phyloP scores from a whole-genome alignment of 345 rosid species.

The Gossypium stocksii region DNA sequence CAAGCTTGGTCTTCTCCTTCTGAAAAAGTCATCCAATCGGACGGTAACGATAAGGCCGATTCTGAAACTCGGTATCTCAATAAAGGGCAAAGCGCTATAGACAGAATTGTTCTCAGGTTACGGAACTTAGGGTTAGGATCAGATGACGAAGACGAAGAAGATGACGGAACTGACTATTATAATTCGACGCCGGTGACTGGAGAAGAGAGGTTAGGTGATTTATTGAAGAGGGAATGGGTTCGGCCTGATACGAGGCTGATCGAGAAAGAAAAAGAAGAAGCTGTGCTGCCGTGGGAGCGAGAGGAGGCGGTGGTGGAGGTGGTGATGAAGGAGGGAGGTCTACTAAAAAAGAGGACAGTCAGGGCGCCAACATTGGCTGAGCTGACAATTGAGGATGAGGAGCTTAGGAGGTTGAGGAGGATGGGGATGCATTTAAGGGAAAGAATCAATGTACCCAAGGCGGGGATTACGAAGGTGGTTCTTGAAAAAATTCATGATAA shows the following conservation, averaged over 20 bases:
- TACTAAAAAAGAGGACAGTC: conserved; percentile 40
- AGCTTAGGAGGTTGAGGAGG: conserved; percentile 74
- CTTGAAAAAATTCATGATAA: conserved; percentile 83
- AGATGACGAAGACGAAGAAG: conserved; percentile 52
- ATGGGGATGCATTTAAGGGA: conserved; percentile 73
- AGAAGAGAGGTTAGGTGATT: conserved; percentile 73
- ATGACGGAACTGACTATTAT: conserved; percentile 21
- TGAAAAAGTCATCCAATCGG: conserved; percentile 16
- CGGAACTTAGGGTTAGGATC: conserved; percentile 74
- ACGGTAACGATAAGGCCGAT: conserved; percentile 18
- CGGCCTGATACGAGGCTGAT: conserved; percentile 68
- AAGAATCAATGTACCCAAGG: conserved; percentile 79
- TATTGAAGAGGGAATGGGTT: conserved; percentile 81
- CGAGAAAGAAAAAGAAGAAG: conserved; percentile 39
- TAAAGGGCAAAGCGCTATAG: conserved; percentile 61
- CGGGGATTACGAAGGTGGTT: conserved; percentile 79
- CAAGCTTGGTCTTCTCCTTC: conserved; percentile 32
- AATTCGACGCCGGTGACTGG: conserved; percentile 46
- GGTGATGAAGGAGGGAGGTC: conserved; percentile 25
- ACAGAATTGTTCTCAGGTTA: conserved; percentile 79
- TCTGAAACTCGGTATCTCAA: conserved; percentile 24
- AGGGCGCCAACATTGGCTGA: conserved; percentile 91
- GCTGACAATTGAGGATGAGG: conserved; percentile 81
- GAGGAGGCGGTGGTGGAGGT: conserved; percentile 44
- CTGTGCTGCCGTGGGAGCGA: conserved; percentile 63